phyloP scores from a whole-genome alignment of 768 basidiomycete species.

The Russula griseocarnosa region DNA sequence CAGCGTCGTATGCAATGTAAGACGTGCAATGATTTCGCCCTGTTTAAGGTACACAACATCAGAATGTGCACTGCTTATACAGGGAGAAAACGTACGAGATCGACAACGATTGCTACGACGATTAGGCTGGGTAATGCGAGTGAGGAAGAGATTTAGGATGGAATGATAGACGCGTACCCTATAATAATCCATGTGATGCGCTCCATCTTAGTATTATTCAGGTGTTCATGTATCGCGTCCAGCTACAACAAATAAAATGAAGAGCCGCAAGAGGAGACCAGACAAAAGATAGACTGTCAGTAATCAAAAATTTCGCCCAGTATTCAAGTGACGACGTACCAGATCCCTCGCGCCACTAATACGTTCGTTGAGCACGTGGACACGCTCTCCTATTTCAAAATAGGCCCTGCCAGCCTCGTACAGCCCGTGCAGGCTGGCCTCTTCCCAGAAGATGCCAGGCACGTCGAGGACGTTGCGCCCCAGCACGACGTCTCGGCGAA shows the following conservation, averaged over 20 bases:
- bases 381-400: slow-evolving; percentile 84
- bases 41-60: slow-evolving; percentile 31
- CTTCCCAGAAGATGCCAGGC: slow-evolving; percentile 92
- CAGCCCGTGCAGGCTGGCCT: slow-evolving; percentile 81
- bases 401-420: slow-evolving; percentile 94
- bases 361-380: slow-evolving; percentile 84
- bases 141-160: slow-evolving; percentile 24
- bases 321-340: slow-evolving; percentile 46
- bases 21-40: slow-evolving; percentile 81
- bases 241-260: slow-evolving; percentile 43
- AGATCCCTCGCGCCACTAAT: slow-evolving; percentile 84
- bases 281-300: neutral
- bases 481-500: slow-evolving; percentile 84
- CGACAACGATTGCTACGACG: slow-evolving; percentile 84
- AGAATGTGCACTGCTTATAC: neutral
- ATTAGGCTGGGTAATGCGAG: slow-evolving; percentile 59
- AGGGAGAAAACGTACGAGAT: slow-evolving; percentile 50
- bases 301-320: neutral
- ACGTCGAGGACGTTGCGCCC: slow-evolving; percentile 92
- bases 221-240: slow-evolving; percentile 88
- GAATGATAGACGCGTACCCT: slow-evolving; percentile 41
- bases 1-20: slow-evolving; percentile 59
- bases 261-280: neutral
- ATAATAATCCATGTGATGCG: slow-evolving; percentile 82
- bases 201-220: slow-evolving; percentile 87